phyloP scores from a whole-genome alignment of 768 basidiomycete genomes.

The Scleroderma bovista region DNA sequence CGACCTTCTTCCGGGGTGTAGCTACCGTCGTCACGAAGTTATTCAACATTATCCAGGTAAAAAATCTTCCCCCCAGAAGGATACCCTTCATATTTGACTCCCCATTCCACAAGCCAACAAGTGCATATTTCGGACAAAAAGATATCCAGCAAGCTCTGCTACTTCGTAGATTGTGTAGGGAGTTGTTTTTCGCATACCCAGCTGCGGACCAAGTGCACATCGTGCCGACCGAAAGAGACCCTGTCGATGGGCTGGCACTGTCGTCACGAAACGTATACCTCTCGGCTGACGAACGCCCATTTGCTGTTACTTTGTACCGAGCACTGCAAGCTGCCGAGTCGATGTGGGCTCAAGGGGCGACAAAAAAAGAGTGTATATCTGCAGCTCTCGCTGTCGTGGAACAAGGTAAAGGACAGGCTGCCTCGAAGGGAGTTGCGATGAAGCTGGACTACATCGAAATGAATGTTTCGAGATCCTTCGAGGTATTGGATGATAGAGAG shows the following conservation, averaged over 20 bases:
- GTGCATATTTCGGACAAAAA: constrained; percentile 95
- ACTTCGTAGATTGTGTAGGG: constrained; percentile 68
- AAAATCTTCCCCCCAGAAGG: constrained; percentile 12
- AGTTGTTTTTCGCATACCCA: constrained; percentile 80
- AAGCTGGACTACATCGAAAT: constrained; percentile 83
- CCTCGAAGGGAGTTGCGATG: constrained; percentile 44
- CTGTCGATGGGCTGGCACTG: constrained; percentile 65
- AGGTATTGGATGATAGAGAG: constrained; percentile 40
- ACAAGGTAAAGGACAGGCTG: constrained; percentile 23
- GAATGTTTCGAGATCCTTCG: constrained; percentile 77
- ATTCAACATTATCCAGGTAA: constrained; percentile 85
- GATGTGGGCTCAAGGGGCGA: constrained; percentile 48
- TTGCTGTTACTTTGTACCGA: constrained; percentile 59
- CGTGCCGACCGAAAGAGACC: constrained; percentile 75
- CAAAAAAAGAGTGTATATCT: constrained; percentile 45
- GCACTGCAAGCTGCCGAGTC: constrained; percentile 57
- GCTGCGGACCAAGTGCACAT: constrained; percentile 71
- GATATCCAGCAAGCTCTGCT: constrained; percentile 96
- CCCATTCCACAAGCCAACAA: constrained; percentile 59
- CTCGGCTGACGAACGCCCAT: constrained; percentile 49
- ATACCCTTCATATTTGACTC: not conserved
- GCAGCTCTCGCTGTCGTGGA: constrained; percentile 40
- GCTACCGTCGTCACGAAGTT: constrained; percentile 93
- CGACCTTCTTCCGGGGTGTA: constrained; percentile 92
- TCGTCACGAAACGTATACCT: constrained; percentile 92